These are phyloP conservation scores for Phytophthora agathidicida DNA, from an alignment of 352 stramenopile genomes.

Conservation along the genomic window DNA sequence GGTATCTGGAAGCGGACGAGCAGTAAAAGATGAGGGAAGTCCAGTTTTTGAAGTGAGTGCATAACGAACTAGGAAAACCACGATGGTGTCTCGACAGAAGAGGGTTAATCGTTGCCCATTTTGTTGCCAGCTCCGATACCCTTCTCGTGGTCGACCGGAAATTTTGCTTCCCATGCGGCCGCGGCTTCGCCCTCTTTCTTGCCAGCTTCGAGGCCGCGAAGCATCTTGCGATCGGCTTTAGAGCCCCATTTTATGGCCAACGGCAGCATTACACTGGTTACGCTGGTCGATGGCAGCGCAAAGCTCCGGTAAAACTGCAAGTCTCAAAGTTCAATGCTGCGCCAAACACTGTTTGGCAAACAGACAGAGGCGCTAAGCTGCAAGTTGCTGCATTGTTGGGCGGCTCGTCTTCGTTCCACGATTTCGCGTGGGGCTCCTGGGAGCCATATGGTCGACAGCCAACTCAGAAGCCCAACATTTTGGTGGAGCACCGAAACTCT, in stretches of 20 bases:
- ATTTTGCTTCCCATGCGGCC: constrained; percentile 16
- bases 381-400: constrained; percentile 10
- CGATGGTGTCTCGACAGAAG: too few species aligned
- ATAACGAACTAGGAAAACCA: too few species aligned
- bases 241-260: constrained; percentile 9
- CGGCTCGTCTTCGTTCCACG: background rate
- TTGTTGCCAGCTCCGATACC: background rate
- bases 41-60: too few species aligned
- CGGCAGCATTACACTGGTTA: too few species aligned
- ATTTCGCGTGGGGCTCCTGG: constrained; percentile 17
- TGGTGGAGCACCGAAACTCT: constrained; percentile 11
- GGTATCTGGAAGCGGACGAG: too few species aligned
- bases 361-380: too few species aligned
- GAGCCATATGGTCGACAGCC: constrained; percentile 6
- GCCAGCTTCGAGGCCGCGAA: constrained; percentile 3
- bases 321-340: background rate
- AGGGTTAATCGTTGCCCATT: constrained; percentile 3
- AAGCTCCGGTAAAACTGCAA: background rate
- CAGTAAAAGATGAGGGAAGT: too few species aligned
- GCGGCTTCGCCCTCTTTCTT: constrained; percentile 9
- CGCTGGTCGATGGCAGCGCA: background rate
- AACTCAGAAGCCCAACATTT: constrained; percentile 13
- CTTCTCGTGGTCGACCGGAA: constrained; percentile 12
- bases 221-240: constrained; percentile 18
- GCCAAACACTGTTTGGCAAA: too few species aligned